These are phyloP conservation scores for Aspergillus eucalypticola DNA, from an alignment of 2,329 filamentous ascomycete species.

Conservation along the genomic window DNA sequence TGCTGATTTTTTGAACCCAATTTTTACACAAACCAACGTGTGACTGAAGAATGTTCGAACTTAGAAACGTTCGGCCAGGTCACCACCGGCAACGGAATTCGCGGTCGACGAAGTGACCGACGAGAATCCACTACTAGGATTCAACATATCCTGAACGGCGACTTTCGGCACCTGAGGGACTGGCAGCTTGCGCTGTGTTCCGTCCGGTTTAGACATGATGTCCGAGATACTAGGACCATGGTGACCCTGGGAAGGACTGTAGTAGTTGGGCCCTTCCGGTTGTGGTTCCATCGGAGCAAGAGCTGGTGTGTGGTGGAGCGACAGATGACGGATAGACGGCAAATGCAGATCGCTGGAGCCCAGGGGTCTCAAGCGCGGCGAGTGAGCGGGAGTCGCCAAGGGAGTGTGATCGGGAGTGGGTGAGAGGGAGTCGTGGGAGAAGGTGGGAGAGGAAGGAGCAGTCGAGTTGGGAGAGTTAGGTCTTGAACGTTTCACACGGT, in stretches of 20 bases:
- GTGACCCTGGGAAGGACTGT: constrained; percentile 56
- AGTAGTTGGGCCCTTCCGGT: constrained; percentile 60
- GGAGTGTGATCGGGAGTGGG: constrained; percentile 98
- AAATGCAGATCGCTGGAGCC: constrained; percentile 72
- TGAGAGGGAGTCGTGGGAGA: constrained; percentile 92
- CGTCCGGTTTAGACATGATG: constrained; percentile 87
- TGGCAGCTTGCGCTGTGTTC: constrained; percentile 84
- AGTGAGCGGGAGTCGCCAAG: constrained; percentile 93
- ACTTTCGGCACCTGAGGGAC: constrained; percentile 87
- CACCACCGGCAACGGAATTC: constrained; percentile 74
- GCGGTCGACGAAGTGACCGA: constrained; percentile 76
- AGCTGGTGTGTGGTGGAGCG: constrained; percentile 65
- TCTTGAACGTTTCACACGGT: constrained; percentile 80
- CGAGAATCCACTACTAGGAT: constrained; percentile 64
- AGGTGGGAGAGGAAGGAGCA: constrained; percentile 91
- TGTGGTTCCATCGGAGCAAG: constrained; percentile 71
- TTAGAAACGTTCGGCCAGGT: constrained; percentile 61
- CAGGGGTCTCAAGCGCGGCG: constrained; percentile 82
- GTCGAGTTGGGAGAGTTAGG: constrained; percentile 95
- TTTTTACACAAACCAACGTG: constrained; percentile 15
- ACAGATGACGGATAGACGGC: constrained; percentile 77
- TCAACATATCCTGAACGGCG: constrained; percentile 80
- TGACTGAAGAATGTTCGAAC: constrained; percentile 10
- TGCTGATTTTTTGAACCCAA: constrained; percentile 14
- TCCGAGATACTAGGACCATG: constrained; percentile 81